Conservation (phyloP, 2,329 filamentous ascomycete species). For the Monosporascus sp. region DNA sequence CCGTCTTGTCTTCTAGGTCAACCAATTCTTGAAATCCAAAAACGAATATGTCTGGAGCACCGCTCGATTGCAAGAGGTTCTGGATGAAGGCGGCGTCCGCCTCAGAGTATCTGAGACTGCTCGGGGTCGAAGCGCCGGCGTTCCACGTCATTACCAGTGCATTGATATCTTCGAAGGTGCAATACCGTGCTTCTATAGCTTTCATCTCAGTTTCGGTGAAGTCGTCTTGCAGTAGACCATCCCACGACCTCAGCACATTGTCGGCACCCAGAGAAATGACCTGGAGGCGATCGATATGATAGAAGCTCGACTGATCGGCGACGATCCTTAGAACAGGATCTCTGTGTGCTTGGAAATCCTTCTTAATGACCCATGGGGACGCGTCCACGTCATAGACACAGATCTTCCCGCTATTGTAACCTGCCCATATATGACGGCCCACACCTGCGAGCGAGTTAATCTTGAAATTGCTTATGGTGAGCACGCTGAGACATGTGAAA, state of each 20-base stretch:
- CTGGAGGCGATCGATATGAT: constrained; percentile 77
- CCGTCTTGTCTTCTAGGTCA: constrained; percentile 93
- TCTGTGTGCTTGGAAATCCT: constrained; percentile 91
- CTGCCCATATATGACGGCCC: constrained; percentile 82
- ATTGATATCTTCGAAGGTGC: constrained; percentile 75
- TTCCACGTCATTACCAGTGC: constrained; percentile 92
- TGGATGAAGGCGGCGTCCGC: constrained; percentile 74
- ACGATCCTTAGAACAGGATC: constrained; percentile 74
- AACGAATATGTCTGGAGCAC: constrained; percentile 81
- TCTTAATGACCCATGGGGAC: constrained; percentile 83
- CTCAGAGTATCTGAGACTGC: constrained; percentile 65
- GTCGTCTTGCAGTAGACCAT: constrained; percentile 87
- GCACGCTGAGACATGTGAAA: constrained; percentile 69
- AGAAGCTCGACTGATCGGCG: constrained; percentile 75
- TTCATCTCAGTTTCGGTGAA: constrained; percentile 94
- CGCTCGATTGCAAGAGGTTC: constrained; percentile 69
- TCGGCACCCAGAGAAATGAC: constrained; percentile 85
- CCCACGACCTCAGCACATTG: constrained; percentile 80
- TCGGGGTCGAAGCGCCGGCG: constrained; percentile 90
- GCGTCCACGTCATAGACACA: constrained; percentile 83
- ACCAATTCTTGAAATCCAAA: constrained; percentile 99
- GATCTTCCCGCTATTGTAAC: constrained; percentile 88
- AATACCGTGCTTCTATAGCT: constrained; percentile 73
- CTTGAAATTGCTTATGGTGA: constrained; percentile 91
- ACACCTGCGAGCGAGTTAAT: constrained; percentile 83